Conservation (phyloP, 2,329 filamentous ascomycete genomes). For the Alternaria consortialis region DNA sequence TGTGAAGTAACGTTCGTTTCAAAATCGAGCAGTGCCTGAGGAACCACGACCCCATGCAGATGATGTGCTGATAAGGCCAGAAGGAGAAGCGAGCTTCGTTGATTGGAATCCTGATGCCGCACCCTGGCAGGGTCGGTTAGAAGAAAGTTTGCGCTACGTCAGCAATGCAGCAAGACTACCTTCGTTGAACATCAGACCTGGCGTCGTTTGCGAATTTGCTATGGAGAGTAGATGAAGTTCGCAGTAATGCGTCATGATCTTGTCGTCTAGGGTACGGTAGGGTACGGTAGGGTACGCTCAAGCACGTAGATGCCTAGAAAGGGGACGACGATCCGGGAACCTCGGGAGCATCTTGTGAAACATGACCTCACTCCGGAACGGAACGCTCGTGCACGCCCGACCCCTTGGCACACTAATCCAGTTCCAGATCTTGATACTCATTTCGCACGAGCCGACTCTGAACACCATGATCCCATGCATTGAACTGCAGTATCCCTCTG, state of each 20-base stretch:
- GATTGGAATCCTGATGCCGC: background rate
- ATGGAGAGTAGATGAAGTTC: too few relatives aligned
- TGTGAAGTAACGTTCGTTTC: background rate
- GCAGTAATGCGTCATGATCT: background rate
- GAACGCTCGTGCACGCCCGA: background rate
- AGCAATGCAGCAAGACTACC: background rate
- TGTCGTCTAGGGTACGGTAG: background rate
- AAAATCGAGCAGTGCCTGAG: background rate
- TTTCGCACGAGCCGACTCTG: background rate
- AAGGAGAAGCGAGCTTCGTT: background rate
- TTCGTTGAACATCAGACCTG: background rate
- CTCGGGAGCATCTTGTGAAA: background rate
- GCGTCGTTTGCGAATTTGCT: background rate
- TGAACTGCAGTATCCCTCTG: background rate
- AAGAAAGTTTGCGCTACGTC: slow-evolving; percentile 2
- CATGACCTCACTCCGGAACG: background rate
- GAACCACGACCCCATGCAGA: background rate
- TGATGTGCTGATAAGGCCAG: background rate
- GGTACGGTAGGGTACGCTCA: background rate
- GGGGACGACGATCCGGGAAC: background rate
- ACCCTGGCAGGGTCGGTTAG: background rate
- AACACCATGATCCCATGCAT: background rate
- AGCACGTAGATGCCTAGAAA: background rate
- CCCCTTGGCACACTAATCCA: background rate
- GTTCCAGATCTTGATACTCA: background rate